Conservation (phyloP, 306 rosid genomes). For the Lagenaria siceraria region DNA sequence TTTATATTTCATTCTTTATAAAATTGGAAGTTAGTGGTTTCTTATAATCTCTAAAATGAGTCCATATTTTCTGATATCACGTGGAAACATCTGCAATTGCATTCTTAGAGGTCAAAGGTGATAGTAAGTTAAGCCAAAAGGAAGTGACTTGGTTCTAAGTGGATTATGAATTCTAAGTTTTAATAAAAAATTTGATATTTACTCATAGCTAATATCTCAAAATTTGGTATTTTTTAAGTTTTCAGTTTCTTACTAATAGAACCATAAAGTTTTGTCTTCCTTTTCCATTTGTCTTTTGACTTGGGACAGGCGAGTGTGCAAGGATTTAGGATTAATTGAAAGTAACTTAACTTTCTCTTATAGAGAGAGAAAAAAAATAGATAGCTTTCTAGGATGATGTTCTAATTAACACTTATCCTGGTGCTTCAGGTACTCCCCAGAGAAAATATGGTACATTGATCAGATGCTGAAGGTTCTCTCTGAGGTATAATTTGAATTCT, state of each 20-base stretch:
- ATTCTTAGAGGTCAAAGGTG: background rate
- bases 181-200: background rate
- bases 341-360: background rate
- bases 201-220: background rate
- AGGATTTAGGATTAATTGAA: conserved; percentile 12
- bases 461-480: conserved; percentile 98
- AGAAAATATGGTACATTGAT: conserved; percentile 97
- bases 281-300: conserved; percentile 3
- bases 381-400: background rate
- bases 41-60: background rate
- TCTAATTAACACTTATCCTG: conserved; percentile 19
- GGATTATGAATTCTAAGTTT: background rate
- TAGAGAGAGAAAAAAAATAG: background rate
- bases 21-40: background rate
- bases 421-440: conserved; percentile 75
- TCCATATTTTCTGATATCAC: background rate
- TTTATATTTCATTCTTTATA: background rate
- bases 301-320: conserved; percentile 2
- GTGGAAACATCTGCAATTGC: background rate
- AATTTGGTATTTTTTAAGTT: background rate
- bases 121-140: background rate
- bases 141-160: background rate
- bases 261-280: background rate
- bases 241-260: background rate
- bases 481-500: conserved; percentile 58